These are phyloP conservation scores for Fereydounia khargensis DNA, from an alignment of 1,284 basidiomycete species.

Conservation along the genomic window DNA sequence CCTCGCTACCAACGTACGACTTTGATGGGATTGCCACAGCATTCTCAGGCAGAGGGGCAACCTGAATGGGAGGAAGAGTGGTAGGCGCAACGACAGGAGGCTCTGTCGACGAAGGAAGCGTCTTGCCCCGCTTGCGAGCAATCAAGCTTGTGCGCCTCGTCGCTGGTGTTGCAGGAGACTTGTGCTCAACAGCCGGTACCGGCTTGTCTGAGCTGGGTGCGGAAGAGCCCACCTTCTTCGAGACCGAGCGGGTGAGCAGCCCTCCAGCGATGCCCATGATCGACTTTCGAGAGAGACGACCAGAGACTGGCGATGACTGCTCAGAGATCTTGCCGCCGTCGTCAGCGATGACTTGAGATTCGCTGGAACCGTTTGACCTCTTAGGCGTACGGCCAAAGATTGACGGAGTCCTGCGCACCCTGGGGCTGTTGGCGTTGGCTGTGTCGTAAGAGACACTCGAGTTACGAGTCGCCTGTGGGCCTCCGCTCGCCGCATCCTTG, in stretches of 20 bases:
- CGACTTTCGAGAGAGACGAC: conserved; percentile 45
- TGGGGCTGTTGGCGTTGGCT: conserved; percentile 26
- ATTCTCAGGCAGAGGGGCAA: conserved; percentile 75
- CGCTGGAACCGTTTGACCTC: conserved; percentile 11
- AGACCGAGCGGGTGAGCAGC: conserved; percentile 22
- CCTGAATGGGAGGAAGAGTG: conserved; percentile 78
- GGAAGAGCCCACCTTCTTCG: no score
- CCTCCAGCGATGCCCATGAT: conserved; percentile 38
- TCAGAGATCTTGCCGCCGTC: conserved; percentile 8
- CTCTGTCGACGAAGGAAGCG: conserved; percentile 64
- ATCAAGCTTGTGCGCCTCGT: conserved; percentile 65
- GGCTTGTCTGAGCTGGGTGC: no score
- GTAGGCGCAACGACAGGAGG: conserved; percentile 66
- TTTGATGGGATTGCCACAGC: no score
- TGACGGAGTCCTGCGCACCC: conserved; percentile 29
- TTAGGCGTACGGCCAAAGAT: conserved; percentile 33
- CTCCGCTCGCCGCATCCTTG: neutral
- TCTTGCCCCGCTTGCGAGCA: conserved; percentile 84
- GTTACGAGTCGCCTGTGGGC: conserved; percentile 5
- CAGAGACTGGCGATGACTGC: conserved; percentile 11
- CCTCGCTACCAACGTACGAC: no score
- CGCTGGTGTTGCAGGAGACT: neutral
- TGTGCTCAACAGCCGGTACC: neutral
- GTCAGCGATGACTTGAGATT: neutral
- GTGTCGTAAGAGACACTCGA: conserved; percentile 16